A percentile compares a stretch with the other conserved stretches of the same genome.
Conservation (phyloP, 148 eudicot genomes). For the Pouteria glomerata region DNA sequence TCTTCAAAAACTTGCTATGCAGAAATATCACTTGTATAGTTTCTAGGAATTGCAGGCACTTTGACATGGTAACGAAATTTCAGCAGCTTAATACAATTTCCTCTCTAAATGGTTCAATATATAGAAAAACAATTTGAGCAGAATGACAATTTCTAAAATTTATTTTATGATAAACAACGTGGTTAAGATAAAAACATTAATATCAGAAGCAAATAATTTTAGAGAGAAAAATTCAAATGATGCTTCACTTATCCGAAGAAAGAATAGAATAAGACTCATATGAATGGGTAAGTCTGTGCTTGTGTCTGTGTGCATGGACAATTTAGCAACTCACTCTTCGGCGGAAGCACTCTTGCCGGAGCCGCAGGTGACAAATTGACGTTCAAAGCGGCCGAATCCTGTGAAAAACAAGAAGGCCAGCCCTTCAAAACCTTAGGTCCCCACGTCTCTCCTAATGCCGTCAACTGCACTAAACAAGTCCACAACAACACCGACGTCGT, state of each 20-base stretch:
- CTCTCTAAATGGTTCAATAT: background rate
- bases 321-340: conserved; percentile 64
- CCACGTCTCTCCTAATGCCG: conserved; percentile 66
- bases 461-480: conserved; percentile 77
- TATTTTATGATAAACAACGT: background rate
- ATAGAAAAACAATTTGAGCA: background rate
- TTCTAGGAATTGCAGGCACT: background rate
- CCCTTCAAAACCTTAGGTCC: conserved; percentile 78
- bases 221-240: background rate
- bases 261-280: background rate
- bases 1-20: too few species aligned
- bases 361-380: conserved; percentile 27
- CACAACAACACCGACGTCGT: conserved; percentile 58
- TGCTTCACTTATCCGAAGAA: background rate
- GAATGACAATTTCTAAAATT: background rate
- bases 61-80: too few species aligned
- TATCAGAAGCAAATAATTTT: background rate
- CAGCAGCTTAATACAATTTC: too few species aligned
- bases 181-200: background rate
- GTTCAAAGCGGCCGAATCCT: conserved; percentile 42
- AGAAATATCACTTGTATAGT: background rate
- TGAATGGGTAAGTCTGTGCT: background rate
- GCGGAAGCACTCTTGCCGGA: conserved; percentile 59
- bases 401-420: conserved; percentile 72
- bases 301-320: background rate